A percentile compares a stretch with the other conserved stretches of the same genome.
These are phyloP conservation scores for Trifolium fragiferum DNA, from an alignment of 306 rosid genomes.

Conservation along the genomic window DNA sequence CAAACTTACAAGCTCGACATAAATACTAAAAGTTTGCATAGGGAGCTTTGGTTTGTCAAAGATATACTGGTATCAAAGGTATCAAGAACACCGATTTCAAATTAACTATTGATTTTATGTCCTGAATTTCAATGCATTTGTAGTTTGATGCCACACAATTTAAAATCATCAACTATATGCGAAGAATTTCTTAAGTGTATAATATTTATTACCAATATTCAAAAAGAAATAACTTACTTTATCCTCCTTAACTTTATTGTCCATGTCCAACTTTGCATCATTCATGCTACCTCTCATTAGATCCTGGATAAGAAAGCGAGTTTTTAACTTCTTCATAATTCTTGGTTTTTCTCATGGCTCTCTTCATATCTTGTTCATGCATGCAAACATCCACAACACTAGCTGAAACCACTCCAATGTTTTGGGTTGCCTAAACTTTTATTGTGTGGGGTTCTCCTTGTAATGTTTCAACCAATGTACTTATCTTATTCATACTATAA, in stretches of 20 bases:
- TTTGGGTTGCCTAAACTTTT: constrained; percentile 51
- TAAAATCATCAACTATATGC: constrained; percentile 46
- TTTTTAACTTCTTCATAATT: constrained; percentile 44
- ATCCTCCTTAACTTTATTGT: constrained; percentile 46
- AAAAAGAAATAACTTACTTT: constrained; percentile 52
- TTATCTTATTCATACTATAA: constrained; percentile 55
- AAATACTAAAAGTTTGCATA: constrained; percentile 34
- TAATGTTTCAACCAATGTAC: constrained; percentile 64
- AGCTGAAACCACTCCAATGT: constrained; percentile 40
- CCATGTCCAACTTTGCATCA: constrained; percentile 37
- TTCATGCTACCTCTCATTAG: constrained; percentile 43
- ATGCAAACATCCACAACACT: constrained; percentile 33
- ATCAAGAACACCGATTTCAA: constrained; percentile 31
- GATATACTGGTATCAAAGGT: constrained; percentile 34
- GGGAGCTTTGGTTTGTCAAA: constrained; percentile 25
- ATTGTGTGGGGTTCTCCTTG: constrained; percentile 63
- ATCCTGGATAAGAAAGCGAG: constrained; percentile 44
- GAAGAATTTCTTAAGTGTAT: constrained; percentile 48
- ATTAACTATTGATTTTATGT: constrained; percentile 28
- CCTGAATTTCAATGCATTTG: constrained; percentile 37
- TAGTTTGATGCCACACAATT: constrained; percentile 58
- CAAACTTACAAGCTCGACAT: constrained; percentile 56
- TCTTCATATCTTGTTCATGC: constrained; percentile 43
- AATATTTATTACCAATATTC: constrained; percentile 51
- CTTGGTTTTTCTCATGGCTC: constrained; percentile 38